Evolutionary conservation across 805 yeast species (phyloP), one percentile per base, ranked within the genome.

Genomic region (Zygosaccharomyces kombuchaensis): DNA sequence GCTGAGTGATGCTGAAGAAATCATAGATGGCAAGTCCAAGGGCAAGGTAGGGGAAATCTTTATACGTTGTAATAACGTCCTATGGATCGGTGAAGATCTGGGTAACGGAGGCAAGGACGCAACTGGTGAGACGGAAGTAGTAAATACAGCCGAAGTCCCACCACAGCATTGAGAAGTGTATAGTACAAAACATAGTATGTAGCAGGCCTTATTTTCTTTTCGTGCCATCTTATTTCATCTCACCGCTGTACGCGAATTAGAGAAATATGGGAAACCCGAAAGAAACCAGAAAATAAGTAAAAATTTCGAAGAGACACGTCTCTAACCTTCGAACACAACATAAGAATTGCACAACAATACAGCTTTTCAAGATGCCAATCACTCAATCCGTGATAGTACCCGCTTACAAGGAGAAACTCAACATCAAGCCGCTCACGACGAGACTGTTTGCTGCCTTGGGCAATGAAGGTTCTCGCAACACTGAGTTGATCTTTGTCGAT

Each of bases 41-140:
- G 78, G 81, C 5, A 63, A 66, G 6, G 73, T 85, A 7, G 89
- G 87, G 17, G 96, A 90, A 55, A 71, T 91, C 17, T 84, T 91
- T 59, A 82, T 90, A 46, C 74, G 98, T 60, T 90, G 98, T 65
- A 90, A 90, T 62, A 90, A 91, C 55, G 96, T 90, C 1, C 71
- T 90, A 37, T 88, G 53, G 53, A 49, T 49, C 12, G 53, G 53
- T 13, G 46, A 49, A 27, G 46, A 44, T 36, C 41, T 44, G 13
- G 14, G 5, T 7, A 29, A 29, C 3, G 32, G 5, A 3, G 32
- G 3, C 13, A 29, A 34, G 10, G 13, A 36, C 12, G 31, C 36
- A 9, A 19, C 36, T 14, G 19, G n/a, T 25, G 39, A 32, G 13
- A 41, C 13, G 3, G 21, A 19, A 4, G 21, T 19, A 19, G 21